A percentile compares a stretch with the other conserved stretches of the same genome.
Conservation (phyloP, 2,329 filamentous ascomycete species). For the Byssothecium circinans region DNA sequence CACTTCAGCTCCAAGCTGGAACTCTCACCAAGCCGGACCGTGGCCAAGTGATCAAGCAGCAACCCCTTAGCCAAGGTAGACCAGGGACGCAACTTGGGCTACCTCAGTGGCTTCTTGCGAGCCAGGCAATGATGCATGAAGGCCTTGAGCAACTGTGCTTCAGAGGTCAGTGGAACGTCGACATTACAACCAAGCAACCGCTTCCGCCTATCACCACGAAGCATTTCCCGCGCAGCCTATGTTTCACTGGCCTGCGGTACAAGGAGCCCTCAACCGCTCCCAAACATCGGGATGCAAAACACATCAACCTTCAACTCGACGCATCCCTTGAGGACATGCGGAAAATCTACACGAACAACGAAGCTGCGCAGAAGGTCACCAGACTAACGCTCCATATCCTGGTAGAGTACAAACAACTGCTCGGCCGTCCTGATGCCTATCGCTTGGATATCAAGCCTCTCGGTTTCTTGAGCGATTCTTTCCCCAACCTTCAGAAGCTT, state of each 20-base stretch:
- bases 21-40: not conserved
- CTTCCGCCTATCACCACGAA: not conserved
- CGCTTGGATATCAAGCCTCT: not conserved
- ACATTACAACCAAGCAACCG: not conserved
- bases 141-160: not conserved
- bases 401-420: not conserved
- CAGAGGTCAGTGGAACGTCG: not conserved
- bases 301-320: not conserved
- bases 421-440: too few species aligned
- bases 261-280: not conserved
- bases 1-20: not conserved
- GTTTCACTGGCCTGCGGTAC: not conserved
- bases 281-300: not conserved
- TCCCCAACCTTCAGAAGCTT: not conserved
- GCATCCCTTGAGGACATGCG: not conserved
- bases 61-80: not conserved
- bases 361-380: not conserved
- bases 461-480: not conserved
- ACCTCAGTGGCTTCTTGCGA: not conserved
- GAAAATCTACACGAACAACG: not conserved
- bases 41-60: not conserved
- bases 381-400: not conserved
- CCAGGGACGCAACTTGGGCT: not conserved
- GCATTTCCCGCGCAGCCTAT: not conserved
- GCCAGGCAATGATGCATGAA: not conserved